Conservation (phyloP, 768 basidiomycete genomes). For the Clavulina sp. region DNA sequence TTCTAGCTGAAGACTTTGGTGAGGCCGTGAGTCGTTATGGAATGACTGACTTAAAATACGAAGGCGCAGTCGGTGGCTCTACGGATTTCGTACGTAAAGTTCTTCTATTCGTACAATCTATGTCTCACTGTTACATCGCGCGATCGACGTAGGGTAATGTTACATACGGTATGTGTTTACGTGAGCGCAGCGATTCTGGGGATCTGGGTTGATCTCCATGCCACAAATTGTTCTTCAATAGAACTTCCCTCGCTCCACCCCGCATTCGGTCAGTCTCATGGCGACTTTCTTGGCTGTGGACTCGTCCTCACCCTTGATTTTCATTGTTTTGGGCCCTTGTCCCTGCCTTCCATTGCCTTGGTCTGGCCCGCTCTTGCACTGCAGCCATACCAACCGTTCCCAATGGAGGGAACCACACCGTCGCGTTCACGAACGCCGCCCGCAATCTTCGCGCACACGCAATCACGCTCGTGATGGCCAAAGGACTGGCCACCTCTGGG, state of each 20-base stretch:
- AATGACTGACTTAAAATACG: conserved; percentile 32
- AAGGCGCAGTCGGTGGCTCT: conserved; percentile 55
- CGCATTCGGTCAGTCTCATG: conserved; percentile 46
- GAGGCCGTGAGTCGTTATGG: conserved; percentile 38
- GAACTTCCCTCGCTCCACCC: conserved; percentile 53
- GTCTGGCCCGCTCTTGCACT: neutral
- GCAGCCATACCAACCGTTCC: conserved; percentile 57
- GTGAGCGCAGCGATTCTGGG: too few relatives aligned
- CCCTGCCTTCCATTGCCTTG: neutral
- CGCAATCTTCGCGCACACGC: conserved; percentile 42
- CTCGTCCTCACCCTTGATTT: neutral
- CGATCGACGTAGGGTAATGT: conserved; percentile 46
- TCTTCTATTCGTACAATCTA: too few relatives aligned
- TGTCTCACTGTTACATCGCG: too few relatives aligned
- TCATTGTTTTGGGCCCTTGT: conserved; percentile 9
- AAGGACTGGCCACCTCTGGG: conserved; percentile 53
- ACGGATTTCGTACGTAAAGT: conserved; percentile 56
- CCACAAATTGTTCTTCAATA: neutral
- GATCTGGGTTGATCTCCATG: neutral
- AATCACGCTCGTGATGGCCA: conserved; percentile 48
- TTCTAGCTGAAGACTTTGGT: conserved; percentile 44
- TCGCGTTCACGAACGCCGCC: conserved; percentile 46
- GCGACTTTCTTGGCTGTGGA: neutral
- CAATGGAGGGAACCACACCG: conserved; percentile 65
- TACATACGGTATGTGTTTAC: conserved; percentile 15